phyloP scores from a whole-genome alignment of 2,329 filamentous ascomycete genomes.

The Alternaria ethzedia region DNA sequence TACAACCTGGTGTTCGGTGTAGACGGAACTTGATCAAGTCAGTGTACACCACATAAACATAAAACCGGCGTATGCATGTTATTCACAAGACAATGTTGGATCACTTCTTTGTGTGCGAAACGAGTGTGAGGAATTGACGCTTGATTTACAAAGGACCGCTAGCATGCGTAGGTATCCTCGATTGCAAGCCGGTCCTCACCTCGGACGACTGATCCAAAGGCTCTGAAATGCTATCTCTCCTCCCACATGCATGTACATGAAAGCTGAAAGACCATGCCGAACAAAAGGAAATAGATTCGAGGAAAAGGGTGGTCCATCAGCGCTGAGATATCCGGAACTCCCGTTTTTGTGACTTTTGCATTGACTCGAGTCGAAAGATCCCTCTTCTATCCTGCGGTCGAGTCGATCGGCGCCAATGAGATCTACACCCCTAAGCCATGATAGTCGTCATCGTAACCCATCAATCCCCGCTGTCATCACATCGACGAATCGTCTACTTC shows the following conservation, averaged over 20 bases:
- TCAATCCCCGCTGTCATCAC: slow-evolving; percentile 40
- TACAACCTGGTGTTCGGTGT: neutral
- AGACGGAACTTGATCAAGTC: neutral
- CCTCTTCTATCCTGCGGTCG: slow-evolving; percentile 54
- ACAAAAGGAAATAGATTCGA: slow-evolving; percentile 48
- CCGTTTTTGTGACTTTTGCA: slow-evolving; percentile 49
- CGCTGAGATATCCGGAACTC: slow-evolving; percentile 55
- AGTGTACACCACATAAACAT: neutral
- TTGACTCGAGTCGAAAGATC: slow-evolving; percentile 52
- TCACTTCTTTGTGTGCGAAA: slow-evolving; percentile 9
- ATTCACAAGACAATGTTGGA: neutral
- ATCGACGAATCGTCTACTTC: slow-evolving; percentile 75
- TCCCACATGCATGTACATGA: slow-evolving; percentile 53
- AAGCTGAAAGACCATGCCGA: slow-evolving; percentile 47
- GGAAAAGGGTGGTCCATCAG: slow-evolving; percentile 49
- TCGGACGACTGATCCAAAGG: slow-evolving; percentile 44
- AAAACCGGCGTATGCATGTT: neutral
- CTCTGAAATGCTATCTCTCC: slow-evolving; percentile 52
- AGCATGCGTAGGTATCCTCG: slow-evolving; percentile 56
- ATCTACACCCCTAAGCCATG: slow-evolving; percentile 48
- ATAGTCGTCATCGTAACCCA: slow-evolving; percentile 48
- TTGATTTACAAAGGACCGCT: slow-evolving; percentile 51
- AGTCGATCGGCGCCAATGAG: slow-evolving; percentile 51
- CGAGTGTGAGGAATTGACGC: slow-evolving; percentile 44
- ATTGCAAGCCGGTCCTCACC: slow-evolving; percentile 53